phyloP scores from a whole-genome alignment of 805 yeast species.

The Lachancea dasiensis region DNA sequence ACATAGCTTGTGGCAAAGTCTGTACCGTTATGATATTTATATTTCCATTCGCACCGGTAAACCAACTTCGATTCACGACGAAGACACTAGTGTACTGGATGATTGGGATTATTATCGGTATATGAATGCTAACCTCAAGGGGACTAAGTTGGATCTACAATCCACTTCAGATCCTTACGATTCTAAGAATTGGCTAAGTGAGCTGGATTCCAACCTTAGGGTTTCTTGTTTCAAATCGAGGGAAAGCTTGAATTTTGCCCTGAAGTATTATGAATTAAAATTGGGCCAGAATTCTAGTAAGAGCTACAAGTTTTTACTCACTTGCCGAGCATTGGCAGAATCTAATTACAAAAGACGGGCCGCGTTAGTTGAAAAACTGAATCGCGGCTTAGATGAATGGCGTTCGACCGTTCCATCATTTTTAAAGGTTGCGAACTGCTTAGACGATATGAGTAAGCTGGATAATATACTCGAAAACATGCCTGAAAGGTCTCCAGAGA shows the following conservation, averaged over 20 bases:
- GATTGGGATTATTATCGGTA: constrained; percentile 8
- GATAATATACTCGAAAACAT: background rate
- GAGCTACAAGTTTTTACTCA: constrained; percentile 5
- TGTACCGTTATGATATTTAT: constrained; percentile 41
- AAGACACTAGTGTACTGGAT: constrained; percentile 33
- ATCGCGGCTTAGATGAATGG: constrained; percentile 7
- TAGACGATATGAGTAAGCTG: background rate
- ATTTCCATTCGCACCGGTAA: constrained; percentile 42
- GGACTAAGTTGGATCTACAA: background rate
- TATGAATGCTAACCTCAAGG: background rate
- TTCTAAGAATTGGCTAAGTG: background rate
- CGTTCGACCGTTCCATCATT: background rate
- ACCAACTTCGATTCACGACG: constrained; percentile 40
- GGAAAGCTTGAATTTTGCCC: constrained; percentile 1
- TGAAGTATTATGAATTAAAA: constrained; percentile 2
- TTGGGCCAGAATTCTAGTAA: constrained; percentile 4
- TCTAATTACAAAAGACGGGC: constrained; percentile 1
- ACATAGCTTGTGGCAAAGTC: constrained; percentile 1
- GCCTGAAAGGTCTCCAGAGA: background rate
- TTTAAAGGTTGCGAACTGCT: background rate
- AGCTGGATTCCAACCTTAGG: background rate
- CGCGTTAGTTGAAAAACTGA: constrained; percentile 1
- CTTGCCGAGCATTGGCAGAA: constrained; percentile 3
- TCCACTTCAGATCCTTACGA: background rate
- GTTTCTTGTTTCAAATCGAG: background rate